Evolutionary conservation across 306 rosid species (phyloP), one percentile per base, ranked within the genome.

Genomic region (Medicago ruthenica): DNA sequence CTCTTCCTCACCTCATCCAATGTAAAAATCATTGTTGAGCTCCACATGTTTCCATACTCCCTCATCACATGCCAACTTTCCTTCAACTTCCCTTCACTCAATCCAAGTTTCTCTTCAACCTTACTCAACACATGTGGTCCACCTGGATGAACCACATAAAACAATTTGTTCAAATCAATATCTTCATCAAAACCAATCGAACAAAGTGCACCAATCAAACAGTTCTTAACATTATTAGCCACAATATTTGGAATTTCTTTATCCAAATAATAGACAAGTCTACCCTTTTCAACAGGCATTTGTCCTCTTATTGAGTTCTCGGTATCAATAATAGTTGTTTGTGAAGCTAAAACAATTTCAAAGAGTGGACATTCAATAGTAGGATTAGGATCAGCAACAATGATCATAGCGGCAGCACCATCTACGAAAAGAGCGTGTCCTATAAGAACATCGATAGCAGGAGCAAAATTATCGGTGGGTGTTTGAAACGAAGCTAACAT

Each of bases 1-100:
- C 48, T 73, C n/a, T 55, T 80, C 63, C 83, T 73, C 64, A 80
- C 6, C 70, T 73, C 83, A 80, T 80, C 79, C 63, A 80, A 36
- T 4, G 55, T 16, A 53, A 73, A 80, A 1, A 53, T n/a, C 69
- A 73, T 51, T 0, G 62, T 16, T 1, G 50, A 15, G 10, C 83
- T 42, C 61, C 74, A 72, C 83, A 78, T 70, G 40, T 70, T 78
- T 11, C 81, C 76, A 12, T 44, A 78, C 34, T 78, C 31, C 5
- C 31, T 71, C 77, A 78, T 27, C 16, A 70, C 67, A 17, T 20
- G 6, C 77, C 72, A 31, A 36, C 45, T 59, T 37, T 27, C 77
- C 16, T 34, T 36, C 16, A 71, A 34, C n/a, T 70, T 78, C 22
- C 62, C 66, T 39, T 47, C 12, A 8, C 34, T 21, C 71, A 78